Evolutionary conservation across 257 asterid genomes (phyloP), one percentile per base, ranked within the genome.

Genomic region (Solanum paucissectum): DNA sequence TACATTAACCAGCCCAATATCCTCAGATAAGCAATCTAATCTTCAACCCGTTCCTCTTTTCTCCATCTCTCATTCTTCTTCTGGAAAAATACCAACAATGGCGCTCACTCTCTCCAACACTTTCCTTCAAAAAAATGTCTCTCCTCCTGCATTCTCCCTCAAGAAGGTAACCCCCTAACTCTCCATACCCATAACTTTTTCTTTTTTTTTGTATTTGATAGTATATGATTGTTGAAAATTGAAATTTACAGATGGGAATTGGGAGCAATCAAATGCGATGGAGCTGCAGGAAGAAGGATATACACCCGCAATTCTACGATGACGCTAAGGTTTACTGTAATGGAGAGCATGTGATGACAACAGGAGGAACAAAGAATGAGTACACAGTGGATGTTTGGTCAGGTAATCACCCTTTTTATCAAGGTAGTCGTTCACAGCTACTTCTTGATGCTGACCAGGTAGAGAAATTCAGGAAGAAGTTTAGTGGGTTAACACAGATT

Each of bases 311-410:
- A 60, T 97, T 93, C 90, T 36, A 92, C 88, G 94, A 93, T 3
- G 94, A 95, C 37, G 93, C 99, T 4, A 97, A 94, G 93, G 98
- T 97, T 4, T 94, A 93, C 88, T 97, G 99, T 91, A 97, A 97
- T 27, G 98, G 98, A 0, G 99, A 97, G 91, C 96, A 93, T 64
- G 99, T 97, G 81, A 93, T 95, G 98, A 95, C 99, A 0, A 95
- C 99, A 8, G 99, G 98, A 2, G 99, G 98, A 7, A 95, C 98
- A 83, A 97, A 95, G 91, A 90, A 92, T n/a, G 98, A 97, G 91
- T 95, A 97, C 62, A 95, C 95, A 32, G 96, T 97, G 13, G 98
- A 95, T 91, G 98, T 95, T 42, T 97, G 99, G 99, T 97, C 98
- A 14, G 99, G 99, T 9, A 97, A 97, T 83, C 99, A 97, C 87